Base-by-base conservation (phyloP, 345 rosid species). In the Brassica carinata region DNA sequence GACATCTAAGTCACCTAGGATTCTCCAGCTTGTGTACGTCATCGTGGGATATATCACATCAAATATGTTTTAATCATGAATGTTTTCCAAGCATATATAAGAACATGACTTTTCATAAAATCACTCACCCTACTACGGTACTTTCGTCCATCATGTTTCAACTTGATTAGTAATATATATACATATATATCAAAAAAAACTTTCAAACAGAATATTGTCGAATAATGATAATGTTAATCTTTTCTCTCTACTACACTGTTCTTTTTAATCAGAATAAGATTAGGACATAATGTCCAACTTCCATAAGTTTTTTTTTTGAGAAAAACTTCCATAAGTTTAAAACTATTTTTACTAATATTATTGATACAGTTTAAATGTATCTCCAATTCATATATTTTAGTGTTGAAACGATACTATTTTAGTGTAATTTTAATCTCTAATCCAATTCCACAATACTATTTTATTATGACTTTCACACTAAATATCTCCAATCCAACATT, bases 1-100 rank as follows among this genome's bases (percentile, higher is more conserved):
- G 19, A 14, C 17, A 74, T 17, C 45, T 51, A 75, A 14, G 26
- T 51, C 64, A 64, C 78, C 78, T 75, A 66, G 72, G 78, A 75
- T 75, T 51, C 78, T 31, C 71, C 36, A 23, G 27, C 65, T 66
- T 23, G 55, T 53, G 58, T 53, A 53, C 58, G 18, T 53, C 19
- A 19, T 55, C 57, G 72, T 67, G 38, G 65, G 38, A 73, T 73
- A 73, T 34, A 23, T 75, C 72, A 66, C 57, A 51, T 51, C 58
- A n/a, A 14, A 51, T 51, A 51, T 51, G 58, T 43, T 43, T 43
- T 43, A 43, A 43, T 43, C 33, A 61, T 34, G 5, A n/a, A 3
- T 8, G 10, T 64, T 65, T 65, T 65, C 69, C 48, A 34, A 65
- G 19, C 69, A 64, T 3, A 65, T 65, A 15, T 33, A 65, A 33